Base-by-base conservation (phyloP, 2,329 filamentous ascomycete genomes). In the Ophiocordyceps camponoti-leonardi region DNA sequence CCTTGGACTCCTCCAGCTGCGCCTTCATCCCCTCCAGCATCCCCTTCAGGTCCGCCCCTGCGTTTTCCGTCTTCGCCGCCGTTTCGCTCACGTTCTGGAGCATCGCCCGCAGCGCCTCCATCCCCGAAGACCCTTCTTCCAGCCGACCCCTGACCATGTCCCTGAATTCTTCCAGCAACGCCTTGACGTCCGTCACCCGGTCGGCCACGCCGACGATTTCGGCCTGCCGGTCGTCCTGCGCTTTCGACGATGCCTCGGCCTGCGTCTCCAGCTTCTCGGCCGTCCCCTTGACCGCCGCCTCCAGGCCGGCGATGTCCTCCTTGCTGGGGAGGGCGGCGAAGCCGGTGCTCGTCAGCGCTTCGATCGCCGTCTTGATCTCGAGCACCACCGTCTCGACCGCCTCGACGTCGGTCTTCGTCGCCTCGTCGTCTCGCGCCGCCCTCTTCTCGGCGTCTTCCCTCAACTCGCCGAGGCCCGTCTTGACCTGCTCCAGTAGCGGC, bases 1-100 rank as follows among this genome's bases (percentile, higher is more conserved):
- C 79, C 53, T 86, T 83, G 12, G 85, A 81, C 50, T 88, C 83
- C 55, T 95, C 87, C 49, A 96, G 94, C 58, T 95, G 88, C 1
- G 75, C 67, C 60, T 83, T 87, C 62, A 96, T 79, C 2, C 79
- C 76, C 46, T 85, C 80, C 39, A 79, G 76, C 59, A 88, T 72
- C 46, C 82, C 80, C 54, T 80, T 81, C 45, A 88, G 66, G 50
- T 79, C 81, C n/a, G 75, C 69, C 26, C 69, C 65, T 20, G 79
- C 61, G 39, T 61, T 71, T 33, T 73, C 70, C 48, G 78, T 81
- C 53, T 73, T 70, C 46, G 66, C 66, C 33, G 79, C 66, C 41
- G 72, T 73, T 54, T 83, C 79, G 55, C 80, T 71, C 48, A 88
- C 67, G 41, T 73, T 69, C 51, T 83, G 76, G 1, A 86, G 68